Base-by-base conservation (phyloP, 1,284 basidiomycete genomes). In the Cutaneotrichosporon sp. region DNA sequence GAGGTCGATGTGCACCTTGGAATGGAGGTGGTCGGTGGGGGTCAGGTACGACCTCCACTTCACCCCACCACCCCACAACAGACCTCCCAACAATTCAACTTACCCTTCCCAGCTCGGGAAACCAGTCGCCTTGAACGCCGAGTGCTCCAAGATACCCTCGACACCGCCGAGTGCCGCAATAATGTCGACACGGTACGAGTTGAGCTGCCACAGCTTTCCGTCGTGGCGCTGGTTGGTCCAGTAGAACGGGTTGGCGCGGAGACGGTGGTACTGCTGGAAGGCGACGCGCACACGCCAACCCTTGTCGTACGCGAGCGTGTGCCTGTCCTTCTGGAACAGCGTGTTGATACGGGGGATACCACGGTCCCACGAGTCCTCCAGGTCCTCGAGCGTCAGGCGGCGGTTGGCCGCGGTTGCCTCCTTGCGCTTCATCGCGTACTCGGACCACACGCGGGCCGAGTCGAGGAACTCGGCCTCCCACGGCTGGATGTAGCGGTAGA, bases 381-480 rank as follows among this genome's bases (percentile, higher is more conserved):
- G 84, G 84, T 97, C 95, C 77, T 98, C 95, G n/a, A 97, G 84
- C 1, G 95, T 98, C 56, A 98, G 84, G 30, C 97, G 89, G 64
- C 96, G 89, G 81, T 99, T 98, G 79, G 97, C 92, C 3, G 96
- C 94, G 69, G 94, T 96, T 22, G 96, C 97, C 78, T 99, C 97
- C 81, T 98, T 98, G 70, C 97, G 85, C 86, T 99, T 99, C 91
- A 97, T 92, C 0, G 97, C 97, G 79, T 99, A 99, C 81, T 99
- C 97, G 3, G 91, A 92, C 97, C 97, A 99, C 32, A 99, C 97
- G 69, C 97, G 92, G 47, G 94, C 94, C 6, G 93, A 97, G 79
- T 99, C 97, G 69, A 97, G 81, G 83, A 99, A 99, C 80, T 99
- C 97, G 1, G 96, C 92, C 79, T 98, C 94, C 97, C 97, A 99